Evolutionary conservation across 2,329 filamentous ascomycete species (phyloP), one percentile per base, ranked within the genome.

Genomic region (Calycina herbarum): DNA sequence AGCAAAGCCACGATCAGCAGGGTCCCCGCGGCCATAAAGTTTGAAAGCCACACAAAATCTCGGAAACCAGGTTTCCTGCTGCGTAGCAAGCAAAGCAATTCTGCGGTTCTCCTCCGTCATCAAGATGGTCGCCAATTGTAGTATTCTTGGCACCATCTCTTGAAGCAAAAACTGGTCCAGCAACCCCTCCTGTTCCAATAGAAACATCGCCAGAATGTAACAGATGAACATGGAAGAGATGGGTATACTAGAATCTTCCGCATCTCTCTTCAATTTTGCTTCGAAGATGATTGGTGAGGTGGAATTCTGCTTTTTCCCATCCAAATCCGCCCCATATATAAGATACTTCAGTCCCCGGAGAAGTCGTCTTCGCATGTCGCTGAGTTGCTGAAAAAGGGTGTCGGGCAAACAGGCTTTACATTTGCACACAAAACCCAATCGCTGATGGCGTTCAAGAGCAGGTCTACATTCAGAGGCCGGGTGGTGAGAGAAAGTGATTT

Each of bases 31-130:
- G 11, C 66, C 64, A 64, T 71, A 69, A 24, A 70, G 48, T 40
- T 64, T 58, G 20, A 61, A 61, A 48, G 70, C 70, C 40, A 66
- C 61, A 13, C 59, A 58, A 20, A 70, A 57, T 66, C 66, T 71
- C 57, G 62, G 59, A 24, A 61, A 40, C 67, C 64, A 68, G 8
- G 66, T 66, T 60, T 69, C 59, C 40, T 70, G 63, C 58, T n/a
- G 45, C 24, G 70, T 57, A 45, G 63, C 69, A 5, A 66, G 59
- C 59, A 56, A 61, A 20, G 65, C 67, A 61, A 70, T 66, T 29
- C 59, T 64, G 35, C 48, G 20, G 48, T 70, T 69, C 10, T 59
- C 64, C 54, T 63, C 64, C 17, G 59, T 68, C 59, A 20, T 27
- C 29, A 71, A 70, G n/a, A 64, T 35, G 27, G n/a, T 27, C 8